Evolutionary conservation across 768 basidiomycete genomes (phyloP).

Genomic region (Collybia mongolica): DNA sequence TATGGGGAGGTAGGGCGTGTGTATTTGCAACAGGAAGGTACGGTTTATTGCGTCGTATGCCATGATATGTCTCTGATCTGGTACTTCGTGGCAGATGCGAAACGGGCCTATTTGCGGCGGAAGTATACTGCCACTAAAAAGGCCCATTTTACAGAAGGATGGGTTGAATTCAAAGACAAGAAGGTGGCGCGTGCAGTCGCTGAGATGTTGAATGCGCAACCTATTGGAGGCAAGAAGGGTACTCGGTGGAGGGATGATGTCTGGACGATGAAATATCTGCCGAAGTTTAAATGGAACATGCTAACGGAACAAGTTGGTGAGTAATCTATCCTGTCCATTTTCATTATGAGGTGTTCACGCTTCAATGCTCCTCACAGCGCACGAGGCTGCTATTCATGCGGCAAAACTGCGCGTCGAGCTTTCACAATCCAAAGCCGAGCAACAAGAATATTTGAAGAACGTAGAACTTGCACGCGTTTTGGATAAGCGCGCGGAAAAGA

Average conservation of each 20-base stretch:
- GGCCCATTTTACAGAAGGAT: conserved; percentile 91
- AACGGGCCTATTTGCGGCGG: conserved; percentile 79
- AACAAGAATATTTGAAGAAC: conserved; percentile 89
- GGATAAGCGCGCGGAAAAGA: conserved; percentile 75
- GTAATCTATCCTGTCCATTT: conserved; percentile 28
- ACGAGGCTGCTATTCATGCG: conserved; percentile 86
- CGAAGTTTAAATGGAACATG: conserved; percentile 99
- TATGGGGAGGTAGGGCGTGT: conserved; percentile 92
- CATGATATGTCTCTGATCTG: not conserved
- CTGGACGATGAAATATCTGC: conserved; percentile 99
- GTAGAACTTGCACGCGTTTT: conserved; percentile 90
- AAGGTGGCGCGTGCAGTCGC: conserved; percentile 86
- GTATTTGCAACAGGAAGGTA: conserved; percentile 92
- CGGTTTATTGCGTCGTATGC: conserved; percentile 11
- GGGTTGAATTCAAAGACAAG: conserved; percentile 98
- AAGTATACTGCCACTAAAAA: conserved; percentile 85
- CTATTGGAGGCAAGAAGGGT: conserved; percentile 93
- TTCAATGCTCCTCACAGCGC: conserved; percentile 49
- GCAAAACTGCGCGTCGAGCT: conserved; percentile 92
- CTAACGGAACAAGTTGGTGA: conserved; percentile 96
- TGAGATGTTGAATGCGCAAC: conserved; percentile 93
- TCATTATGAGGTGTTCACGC: not conserved
- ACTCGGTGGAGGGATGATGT: conserved; percentile 93
- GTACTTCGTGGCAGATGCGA: conserved; percentile 55
- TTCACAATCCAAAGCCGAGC: conserved; percentile 83